Evolutionary conservation across 805 yeast genomes (phyloP).

Genomic region (Diddensiella transvaalensis): DNA sequence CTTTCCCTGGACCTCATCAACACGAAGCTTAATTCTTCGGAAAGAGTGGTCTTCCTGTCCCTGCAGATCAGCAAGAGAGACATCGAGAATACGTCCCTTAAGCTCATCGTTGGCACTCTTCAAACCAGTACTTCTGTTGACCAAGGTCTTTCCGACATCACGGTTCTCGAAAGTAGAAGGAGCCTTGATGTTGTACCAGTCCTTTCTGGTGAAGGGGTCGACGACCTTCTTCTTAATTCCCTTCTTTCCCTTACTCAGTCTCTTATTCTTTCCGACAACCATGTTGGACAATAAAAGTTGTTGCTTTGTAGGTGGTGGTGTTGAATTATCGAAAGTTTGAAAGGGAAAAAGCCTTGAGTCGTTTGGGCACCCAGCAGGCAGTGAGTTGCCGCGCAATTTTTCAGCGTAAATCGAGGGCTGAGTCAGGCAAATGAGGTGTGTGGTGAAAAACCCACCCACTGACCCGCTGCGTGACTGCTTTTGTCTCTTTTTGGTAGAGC

Average conservation of each 20-base stretch:
- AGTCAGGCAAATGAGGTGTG: too few species aligned
- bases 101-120: conserved; percentile 96
- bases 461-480: background rate
- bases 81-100: conserved; percentile 96
- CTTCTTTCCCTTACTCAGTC: conserved; percentile 79
- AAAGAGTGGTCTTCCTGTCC: conserved; percentile 98
- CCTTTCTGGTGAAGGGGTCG: conserved; percentile 99
- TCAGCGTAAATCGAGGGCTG: too few species aligned
- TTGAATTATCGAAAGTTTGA: conserved; percentile 1
- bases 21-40: conserved; percentile 97
- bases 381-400: background rate
- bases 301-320: background rate
- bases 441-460: too few species aligned
- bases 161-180: conserved; percentile 98
- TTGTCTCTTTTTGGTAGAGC: background rate
- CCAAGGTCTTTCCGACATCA: conserved; percentile 97
- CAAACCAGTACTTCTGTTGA: conserved; percentile 98
- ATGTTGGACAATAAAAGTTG: conserved; percentile 32
- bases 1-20: conserved; percentile 98
- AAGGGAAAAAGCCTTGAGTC: conserved; percentile 2
- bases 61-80: conserved; percentile 94
- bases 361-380: background rate
- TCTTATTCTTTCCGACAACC: conserved; percentile 89
- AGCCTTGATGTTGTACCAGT: conserved; percentile 98
- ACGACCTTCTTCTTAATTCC: conserved; percentile 97